These are phyloP conservation scores for Ciborinia camelliae DNA, from an alignment of 2,329 filamentous ascomycete genomes.

Conservation along the genomic window DNA sequence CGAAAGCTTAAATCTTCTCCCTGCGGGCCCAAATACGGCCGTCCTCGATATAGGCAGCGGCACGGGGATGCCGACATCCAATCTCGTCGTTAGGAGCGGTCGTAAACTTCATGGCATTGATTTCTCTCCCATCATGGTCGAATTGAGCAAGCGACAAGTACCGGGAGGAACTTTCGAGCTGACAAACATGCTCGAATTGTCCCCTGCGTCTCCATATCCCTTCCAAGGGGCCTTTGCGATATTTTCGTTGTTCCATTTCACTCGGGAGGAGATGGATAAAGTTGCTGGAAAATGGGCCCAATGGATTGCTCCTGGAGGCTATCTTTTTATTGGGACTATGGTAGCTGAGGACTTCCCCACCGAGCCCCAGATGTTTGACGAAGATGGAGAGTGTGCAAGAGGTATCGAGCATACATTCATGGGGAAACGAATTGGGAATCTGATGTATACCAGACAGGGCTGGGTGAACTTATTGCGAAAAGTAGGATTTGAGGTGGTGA, in stretches of 20 bases:
- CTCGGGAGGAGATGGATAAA: constrained; percentile 19
- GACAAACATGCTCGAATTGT: constrained; percentile 24
- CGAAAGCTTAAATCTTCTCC: neutral
- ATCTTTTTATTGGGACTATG: constrained; percentile 24
- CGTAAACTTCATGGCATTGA: constrained; percentile 25
- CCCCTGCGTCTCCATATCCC: neutral
- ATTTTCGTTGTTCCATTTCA: constrained; percentile 23
- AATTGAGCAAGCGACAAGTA: constrained; percentile 20
- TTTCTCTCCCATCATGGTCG: constrained; percentile 37
- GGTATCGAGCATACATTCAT: constrained; percentile 8
- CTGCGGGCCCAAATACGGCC: neutral
- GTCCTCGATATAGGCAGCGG: constrained; percentile 39
- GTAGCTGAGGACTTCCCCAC: constrained; percentile 12
- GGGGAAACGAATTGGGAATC: neutral
- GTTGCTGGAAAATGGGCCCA: constrained; percentile 15
- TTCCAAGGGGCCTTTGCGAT: constrained; percentile 22
- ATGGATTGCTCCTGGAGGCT: constrained; percentile 23
- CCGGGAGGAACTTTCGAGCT: constrained; percentile 22
- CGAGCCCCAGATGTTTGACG: constrained; percentile 2
- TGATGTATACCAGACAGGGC: neutral
- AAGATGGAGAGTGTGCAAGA: constrained; percentile 6
- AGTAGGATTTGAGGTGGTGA: constrained; percentile 5
- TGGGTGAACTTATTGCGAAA: constrained; percentile 10
- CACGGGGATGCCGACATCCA: constrained; percentile 35
- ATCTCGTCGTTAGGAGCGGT: constrained; percentile 26